Conservation (phyloP, 805 yeast genomes). For the Yarrowia porcina region DNA sequence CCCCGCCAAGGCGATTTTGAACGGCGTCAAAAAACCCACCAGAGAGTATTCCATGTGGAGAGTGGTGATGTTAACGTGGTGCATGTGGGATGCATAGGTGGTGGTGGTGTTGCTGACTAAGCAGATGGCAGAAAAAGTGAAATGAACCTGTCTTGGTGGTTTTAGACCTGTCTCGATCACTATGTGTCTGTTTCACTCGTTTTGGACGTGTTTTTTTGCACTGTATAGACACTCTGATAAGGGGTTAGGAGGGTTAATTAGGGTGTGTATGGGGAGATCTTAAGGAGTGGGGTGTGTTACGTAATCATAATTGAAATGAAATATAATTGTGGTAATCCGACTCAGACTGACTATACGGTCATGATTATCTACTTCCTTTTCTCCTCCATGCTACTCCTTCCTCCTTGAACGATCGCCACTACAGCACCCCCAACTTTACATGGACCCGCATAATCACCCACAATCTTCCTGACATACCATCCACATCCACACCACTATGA, state of each 20-base stretch:
- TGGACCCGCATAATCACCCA: conserved; percentile 23
- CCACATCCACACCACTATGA: background rate
- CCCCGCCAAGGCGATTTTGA: conserved; percentile 31
- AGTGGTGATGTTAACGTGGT: background rate
- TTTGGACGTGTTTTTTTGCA: background rate
- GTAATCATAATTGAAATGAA: background rate
- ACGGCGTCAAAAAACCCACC: conserved; percentile 32
- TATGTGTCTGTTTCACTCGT: background rate
- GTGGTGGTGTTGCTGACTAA: background rate
- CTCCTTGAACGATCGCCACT: background rate
- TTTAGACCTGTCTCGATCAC: too few relatives aligned
- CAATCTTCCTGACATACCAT: background rate
- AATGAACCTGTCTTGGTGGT: too few relatives aligned
- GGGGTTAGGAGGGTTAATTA: background rate
- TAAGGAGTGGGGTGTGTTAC: background rate
- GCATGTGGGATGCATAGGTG: background rate
- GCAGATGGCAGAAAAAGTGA: background rate
- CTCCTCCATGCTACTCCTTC: background rate
- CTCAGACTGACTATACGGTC: background rate
- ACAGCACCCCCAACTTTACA: conserved; percentile 20
- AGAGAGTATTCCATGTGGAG: conserved; percentile 8
- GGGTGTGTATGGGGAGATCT: background rate
- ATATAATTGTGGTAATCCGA: background rate
- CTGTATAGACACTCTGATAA: background rate
- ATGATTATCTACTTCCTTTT: background rate